Conservation (phyloP, 495 filamentous ascomycete genomes). For the Penicillium coffeae region DNA sequence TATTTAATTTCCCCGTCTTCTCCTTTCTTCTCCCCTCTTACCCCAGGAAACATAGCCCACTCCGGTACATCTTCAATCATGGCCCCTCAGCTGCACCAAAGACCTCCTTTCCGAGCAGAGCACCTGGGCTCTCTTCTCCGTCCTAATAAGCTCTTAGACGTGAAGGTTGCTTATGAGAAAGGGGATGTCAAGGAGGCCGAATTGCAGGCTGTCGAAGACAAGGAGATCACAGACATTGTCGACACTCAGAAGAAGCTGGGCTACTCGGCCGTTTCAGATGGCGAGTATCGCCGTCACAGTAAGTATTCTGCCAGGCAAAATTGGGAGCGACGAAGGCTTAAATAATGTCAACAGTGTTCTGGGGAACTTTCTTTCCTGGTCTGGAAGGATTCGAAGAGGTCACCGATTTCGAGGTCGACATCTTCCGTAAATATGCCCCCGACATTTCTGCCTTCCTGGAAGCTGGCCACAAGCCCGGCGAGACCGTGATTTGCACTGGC, state of each 20-base stretch:
- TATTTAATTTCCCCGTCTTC: neutral
- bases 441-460: conserved; percentile 74
- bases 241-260: conserved; percentile 63
- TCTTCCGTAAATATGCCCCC: conserved; percentile 73
- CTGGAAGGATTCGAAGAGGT: conserved; percentile 68
- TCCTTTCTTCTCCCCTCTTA: conserved; percentile 1
- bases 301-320: conserved; percentile 12
- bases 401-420: conserved; percentile 50
- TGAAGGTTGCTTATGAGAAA: conserved; percentile 54
- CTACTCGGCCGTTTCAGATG: conserved; percentile 65
- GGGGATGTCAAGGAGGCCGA: conserved; percentile 36
- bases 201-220: conserved; percentile 55
- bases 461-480: conserved; percentile 67
- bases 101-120: conserved; percentile 77
- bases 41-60: neutral
- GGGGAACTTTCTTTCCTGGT: conserved; percentile 73
- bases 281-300: conserved; percentile 71
- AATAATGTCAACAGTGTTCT: conserved; percentile 51
- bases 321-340: neutral
- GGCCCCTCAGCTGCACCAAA: conserved; percentile 47
- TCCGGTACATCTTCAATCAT: conserved; percentile 10
- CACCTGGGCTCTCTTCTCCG: conserved; percentile 80
- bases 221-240: conserved; percentile 62
- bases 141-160: conserved; percentile 63
- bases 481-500: conserved; percentile 67